phyloP scores from a whole-genome alignment of 352 stramenopile genomes.

The Pythium monospermum region DNA sequence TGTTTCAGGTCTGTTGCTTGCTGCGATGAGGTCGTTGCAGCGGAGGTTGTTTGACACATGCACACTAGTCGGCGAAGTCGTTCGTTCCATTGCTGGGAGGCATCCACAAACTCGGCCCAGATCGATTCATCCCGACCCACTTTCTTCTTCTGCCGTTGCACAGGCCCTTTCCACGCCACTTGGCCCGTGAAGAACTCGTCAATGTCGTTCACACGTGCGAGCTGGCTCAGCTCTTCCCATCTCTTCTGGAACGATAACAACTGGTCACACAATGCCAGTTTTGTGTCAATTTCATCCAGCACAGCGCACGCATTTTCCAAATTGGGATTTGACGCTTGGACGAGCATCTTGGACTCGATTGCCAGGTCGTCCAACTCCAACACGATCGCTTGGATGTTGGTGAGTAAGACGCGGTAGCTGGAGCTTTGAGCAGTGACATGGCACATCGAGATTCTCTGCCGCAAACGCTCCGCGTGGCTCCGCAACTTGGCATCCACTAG shows the following conservation, averaged over 20 bases:
- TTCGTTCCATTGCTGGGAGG: constrained; percentile 35
- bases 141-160: constrained; percentile 15
- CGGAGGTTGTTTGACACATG: constrained; percentile 13
- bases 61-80: constrained; percentile 39
- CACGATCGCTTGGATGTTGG: constrained; percentile 10
- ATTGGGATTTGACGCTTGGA: constrained; percentile 39
- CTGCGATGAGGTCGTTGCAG: neutral
- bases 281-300: constrained; percentile 28
- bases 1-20: neutral
- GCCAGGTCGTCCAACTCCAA: constrained; percentile 16
- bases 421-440: constrained; percentile 22
- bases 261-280: constrained; percentile 27
- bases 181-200: constrained; percentile 55
- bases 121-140: constrained; percentile 12
- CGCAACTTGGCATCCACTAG: constrained; percentile 50
- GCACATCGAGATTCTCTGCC: constrained; percentile 29
- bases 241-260: constrained; percentile 37
- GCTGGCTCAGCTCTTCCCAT: constrained; percentile 41
- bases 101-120: constrained; percentile 33
- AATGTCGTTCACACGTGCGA: constrained; percentile 48
- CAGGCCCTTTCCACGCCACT: constrained; percentile 14
- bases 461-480: constrained; percentile 23
- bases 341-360: constrained; percentile 5
- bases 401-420: constrained; percentile 2
- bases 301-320: constrained; percentile 28